These are phyloP conservation scores for Hsuehochloa calcarea DNA, from an alignment of 176 grass and related monocot species.

Conservation along the genomic window DNA sequence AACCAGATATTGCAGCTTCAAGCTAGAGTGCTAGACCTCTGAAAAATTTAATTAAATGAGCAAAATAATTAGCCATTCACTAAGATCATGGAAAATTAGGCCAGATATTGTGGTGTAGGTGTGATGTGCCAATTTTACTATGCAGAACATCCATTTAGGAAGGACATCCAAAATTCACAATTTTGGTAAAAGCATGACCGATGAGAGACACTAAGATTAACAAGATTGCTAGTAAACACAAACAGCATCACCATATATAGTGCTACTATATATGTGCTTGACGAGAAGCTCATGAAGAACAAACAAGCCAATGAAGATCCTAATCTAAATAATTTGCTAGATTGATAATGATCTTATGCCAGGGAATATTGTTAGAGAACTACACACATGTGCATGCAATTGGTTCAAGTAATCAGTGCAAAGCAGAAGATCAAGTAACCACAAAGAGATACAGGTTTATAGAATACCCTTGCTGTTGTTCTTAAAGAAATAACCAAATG, in stretches of 20 bases:
- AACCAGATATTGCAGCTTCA: neutral
- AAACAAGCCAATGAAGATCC: neutral
- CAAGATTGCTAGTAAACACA: neutral
- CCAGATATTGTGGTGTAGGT: neutral
- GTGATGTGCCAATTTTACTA: neutral
- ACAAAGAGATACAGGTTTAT: neutral
- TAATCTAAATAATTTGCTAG: neutral
- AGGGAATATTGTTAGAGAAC: slow-evolving; percentile 20
- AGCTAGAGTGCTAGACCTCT: neutral
- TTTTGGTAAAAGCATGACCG: neutral
- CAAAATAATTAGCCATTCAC: neutral
- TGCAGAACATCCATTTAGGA: neutral
- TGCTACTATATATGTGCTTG: neutral
- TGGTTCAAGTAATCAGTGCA: neutral
- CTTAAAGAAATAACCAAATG: neutral
- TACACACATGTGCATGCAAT: neutral
- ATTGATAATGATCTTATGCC: neutral
- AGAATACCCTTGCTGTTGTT: neutral
- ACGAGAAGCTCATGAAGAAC: neutral
- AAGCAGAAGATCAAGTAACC: neutral
- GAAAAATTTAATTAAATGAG: neutral
- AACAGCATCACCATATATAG: neutral
- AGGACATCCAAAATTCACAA: neutral
- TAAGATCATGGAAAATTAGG: neutral
- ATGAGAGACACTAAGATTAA: neutral